Evolutionary conservation across 441 rosid species (phyloP).

Genomic region (Hura crepitans): DNA sequence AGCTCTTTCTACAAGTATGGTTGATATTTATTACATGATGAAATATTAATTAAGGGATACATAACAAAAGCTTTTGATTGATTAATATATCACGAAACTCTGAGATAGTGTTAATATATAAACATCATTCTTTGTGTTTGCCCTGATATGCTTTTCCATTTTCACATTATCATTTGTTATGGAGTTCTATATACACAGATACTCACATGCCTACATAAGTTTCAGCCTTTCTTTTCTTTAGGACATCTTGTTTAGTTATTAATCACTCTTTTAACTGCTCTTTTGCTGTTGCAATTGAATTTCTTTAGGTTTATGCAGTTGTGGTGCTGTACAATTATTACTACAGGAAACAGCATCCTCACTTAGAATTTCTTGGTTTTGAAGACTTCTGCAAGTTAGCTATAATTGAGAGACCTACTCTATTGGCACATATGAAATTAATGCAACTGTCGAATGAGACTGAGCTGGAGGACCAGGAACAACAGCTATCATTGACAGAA

Average conservation of each 20-base stretch:
- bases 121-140: background rate
- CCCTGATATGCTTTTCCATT: background rate
- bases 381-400: slow-evolving; percentile 62
- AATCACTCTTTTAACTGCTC: background rate
- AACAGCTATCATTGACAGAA: slow-evolving; percentile 51
- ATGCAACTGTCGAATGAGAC: slow-evolving; percentile 36
- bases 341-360: slow-evolving; percentile 55
- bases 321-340: slow-evolving; percentile 71
- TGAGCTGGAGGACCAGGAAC: slow-evolving; percentile 33
- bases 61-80: background rate
- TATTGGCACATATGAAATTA: slow-evolving; percentile 46
- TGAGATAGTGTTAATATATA: background rate
- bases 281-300: slow-evolving; percentile 13
- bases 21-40: background rate
- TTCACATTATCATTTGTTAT: background rate
- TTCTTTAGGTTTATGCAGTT: slow-evolving; percentile 60
- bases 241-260: background rate
- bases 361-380: slow-evolving; percentile 45
- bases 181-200: background rate
- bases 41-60: background rate
- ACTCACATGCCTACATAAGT: background rate
- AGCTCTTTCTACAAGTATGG: too few relatives aligned
- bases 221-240: background rate
- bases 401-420: slow-evolving; percentile 46
- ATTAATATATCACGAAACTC: background rate